phyloP scores from a whole-genome alignment of 257 asterid species.

The Gardenia jasminoides region DNA sequence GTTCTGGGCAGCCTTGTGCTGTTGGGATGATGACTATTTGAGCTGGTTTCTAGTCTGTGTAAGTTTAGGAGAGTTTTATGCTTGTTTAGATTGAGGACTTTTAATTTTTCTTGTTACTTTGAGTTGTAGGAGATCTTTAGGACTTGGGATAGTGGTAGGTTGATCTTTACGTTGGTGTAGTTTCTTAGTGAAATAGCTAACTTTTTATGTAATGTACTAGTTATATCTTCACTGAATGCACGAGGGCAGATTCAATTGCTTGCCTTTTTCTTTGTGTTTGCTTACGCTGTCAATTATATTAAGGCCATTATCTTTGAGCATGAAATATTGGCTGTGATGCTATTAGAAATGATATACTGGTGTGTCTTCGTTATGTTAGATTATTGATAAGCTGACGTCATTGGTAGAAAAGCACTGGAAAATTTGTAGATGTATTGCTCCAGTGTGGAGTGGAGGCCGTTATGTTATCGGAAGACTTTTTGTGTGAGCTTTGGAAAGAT shows the following conservation, averaged over 20 bases:
- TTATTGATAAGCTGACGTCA: neutral
- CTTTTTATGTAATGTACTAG: neutral
- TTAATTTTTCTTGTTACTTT: neutral
- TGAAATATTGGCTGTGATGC: neutral
- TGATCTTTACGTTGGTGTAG: constrained; percentile 3
- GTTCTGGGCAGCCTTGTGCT: neutral
- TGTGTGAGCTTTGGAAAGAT: neutral
- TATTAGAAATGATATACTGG: neutral
- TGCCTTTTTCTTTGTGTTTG: neutral
- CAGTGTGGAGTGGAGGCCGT: neutral
- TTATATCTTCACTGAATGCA: constrained; percentile 3
- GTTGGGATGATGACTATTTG: neutral
- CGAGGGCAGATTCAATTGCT: neutral
- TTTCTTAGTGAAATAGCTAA: constrained; percentile 3
- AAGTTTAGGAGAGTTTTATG: constrained; percentile 9
- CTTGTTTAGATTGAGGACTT: neutral
- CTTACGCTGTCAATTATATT: neutral
- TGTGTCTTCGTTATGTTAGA: neutral
- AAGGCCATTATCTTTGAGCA: neutral
- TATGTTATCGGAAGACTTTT: neutral
- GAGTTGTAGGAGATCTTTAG: constrained; percentile 6
- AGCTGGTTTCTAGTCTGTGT: constrained; percentile 1
- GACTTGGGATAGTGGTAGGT: constrained; percentile 11
- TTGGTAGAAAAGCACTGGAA: neutral
- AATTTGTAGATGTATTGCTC: neutral